These are phyloP conservation scores for Hypomyces perniciosus DNA, from an alignment of 2,329 filamentous ascomycete genomes.

Conservation along the genomic window DNA sequence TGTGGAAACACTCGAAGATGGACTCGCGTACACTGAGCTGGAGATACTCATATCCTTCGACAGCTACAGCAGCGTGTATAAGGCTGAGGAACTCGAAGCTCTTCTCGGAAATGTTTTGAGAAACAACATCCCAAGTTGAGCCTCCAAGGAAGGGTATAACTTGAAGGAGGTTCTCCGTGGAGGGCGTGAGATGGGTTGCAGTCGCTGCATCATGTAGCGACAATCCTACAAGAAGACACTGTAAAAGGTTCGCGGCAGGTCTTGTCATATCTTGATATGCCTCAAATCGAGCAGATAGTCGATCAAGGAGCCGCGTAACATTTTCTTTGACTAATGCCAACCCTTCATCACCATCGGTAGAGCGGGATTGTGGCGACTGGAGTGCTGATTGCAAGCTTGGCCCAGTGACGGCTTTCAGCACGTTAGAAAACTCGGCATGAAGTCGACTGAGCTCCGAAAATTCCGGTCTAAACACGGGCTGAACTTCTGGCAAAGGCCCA, in stretches of 20 bases:
- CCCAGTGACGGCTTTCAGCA: conserved; percentile 59
- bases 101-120: conserved; percentile 17
- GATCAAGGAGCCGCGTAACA: conserved; percentile 61
- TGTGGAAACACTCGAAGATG: conserved; percentile 62
- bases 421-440: conserved; percentile 76
- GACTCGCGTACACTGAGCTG: conserved; percentile 40
- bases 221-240: conserved; percentile 71
- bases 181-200: conserved; percentile 36
- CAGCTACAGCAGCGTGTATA: conserved; percentile 30
- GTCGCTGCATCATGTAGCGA: conserved; percentile 47
- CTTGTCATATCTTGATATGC: conserved; percentile 80
- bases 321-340: conserved; percentile 48
- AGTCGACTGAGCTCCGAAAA: conserved; percentile 62
- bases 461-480: conserved; percentile 65
- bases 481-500: conserved; percentile 60
- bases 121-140: conserved; percentile 24
- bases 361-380: conserved; percentile 6
- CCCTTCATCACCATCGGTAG: conserved; percentile 27
- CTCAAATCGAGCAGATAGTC: conserved; percentile 64
- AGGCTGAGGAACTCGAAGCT: conserved; percentile 41
- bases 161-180: conserved; percentile 34
- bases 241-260: conserved; percentile 72
- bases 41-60: conserved; percentile 42
- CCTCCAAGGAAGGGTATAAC: conserved; percentile 54
- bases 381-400: conserved; percentile 36